Evolutionary conservation across 1,284 basidiomycete genomes (phyloP), one percentile per base, ranked within the genome.

Genomic region (Ustilago hordei): DNA sequence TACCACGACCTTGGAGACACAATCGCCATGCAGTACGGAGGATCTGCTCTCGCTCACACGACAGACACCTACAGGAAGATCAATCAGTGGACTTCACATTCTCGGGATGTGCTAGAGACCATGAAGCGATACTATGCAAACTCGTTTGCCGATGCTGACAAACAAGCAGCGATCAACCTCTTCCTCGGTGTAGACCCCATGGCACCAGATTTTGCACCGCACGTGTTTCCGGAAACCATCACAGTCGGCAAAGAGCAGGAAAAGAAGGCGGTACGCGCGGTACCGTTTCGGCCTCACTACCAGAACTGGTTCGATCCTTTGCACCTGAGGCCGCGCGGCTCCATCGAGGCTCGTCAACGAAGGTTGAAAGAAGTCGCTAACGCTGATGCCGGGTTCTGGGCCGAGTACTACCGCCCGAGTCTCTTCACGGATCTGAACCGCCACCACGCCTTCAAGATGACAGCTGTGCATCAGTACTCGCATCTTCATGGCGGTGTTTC

Each of bases 41-140:
- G 84, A 1, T 95, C 94, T 83, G 95, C 95, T 0, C 90, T 99
- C 7, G 96, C 99, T 43, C 99, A 99, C 81, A 91, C 96, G 1
- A 95, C 98, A 9, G 95, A 99, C 85, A 98, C 95, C 0, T 99
- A 99, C 84, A 91, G 95, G 48, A 91, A 95, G 32, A 95, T 96
- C 89, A 86, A 86, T 62, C 95, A 98, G 79, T 99, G 96, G 95
- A 95, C 95, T 81, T 96, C 94, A 80, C 97, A 98, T 87, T 98
- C 95, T 3, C 90, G 97, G 32, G 96, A 99, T 86, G 94, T 98
- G 81, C 94, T 99, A 60, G 95, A 98, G 87, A 98, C 97, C 78
- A 92, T 99, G 63, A 90, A 94, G 60, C 91, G 97, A 19, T 98
- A 97, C 86, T 99, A 98, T 84, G 93, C 95, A 5, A 99, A 99